Evolutionary conservation across 805 yeast genomes (phyloP).

Genomic region (Cyberlindnera euphorbiae): DNA sequence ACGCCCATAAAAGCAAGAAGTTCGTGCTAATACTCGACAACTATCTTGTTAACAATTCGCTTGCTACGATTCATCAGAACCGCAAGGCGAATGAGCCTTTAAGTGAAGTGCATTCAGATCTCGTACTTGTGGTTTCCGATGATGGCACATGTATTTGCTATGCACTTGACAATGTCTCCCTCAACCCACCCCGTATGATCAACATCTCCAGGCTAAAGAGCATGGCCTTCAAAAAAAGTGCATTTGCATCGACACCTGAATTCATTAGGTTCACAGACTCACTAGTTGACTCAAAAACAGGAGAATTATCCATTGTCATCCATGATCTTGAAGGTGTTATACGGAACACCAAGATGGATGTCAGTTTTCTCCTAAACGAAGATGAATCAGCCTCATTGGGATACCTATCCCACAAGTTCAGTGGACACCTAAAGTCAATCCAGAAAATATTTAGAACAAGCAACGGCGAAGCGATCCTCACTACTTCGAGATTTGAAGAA

Average conservation of each 20-base stretch:
- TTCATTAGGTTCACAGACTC: slow-evolving; percentile 34
- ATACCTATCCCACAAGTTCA: slow-evolving; percentile 49
- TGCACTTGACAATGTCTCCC: slow-evolving; percentile 46
- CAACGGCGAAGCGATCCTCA: slow-evolving; percentile 56
- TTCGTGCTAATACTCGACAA: slow-evolving; percentile 38
- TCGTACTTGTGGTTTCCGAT: slow-evolving; percentile 37
- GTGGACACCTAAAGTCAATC: slow-evolving; percentile 86
- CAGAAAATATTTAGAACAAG: slow-evolving; percentile 60
- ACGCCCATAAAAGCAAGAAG: slow-evolving; percentile 18
- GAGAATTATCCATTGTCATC: slow-evolving; percentile 36
- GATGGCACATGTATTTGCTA: slow-evolving; percentile 39
- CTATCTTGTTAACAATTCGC: slow-evolving; percentile 5
- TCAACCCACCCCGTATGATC: slow-evolving; percentile 52
- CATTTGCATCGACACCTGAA: slow-evolving; percentile 30
- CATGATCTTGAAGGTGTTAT: slow-evolving; percentile 42
- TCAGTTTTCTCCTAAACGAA: slow-evolving; percentile 19
- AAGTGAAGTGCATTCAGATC: slow-evolving; percentile 32
- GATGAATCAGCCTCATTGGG: slow-evolving; percentile 19
- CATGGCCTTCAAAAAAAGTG: slow-evolving; percentile 20
- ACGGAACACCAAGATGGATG: slow-evolving; percentile 30
- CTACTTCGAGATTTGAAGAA: slow-evolving; percentile 58
- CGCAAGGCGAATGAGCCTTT: too few relatives aligned
- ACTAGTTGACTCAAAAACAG: slow-evolving; percentile 14
- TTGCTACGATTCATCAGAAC: slow-evolving; percentile 13
- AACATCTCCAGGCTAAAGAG: slow-evolving; percentile 33